A percentile compares a stretch with the other conserved stretches of the same genome.
Evolutionary conservation across 2,329 filamentous ascomycete genomes (phyloP).

Genomic region (Simplicillium sp.): DNA sequence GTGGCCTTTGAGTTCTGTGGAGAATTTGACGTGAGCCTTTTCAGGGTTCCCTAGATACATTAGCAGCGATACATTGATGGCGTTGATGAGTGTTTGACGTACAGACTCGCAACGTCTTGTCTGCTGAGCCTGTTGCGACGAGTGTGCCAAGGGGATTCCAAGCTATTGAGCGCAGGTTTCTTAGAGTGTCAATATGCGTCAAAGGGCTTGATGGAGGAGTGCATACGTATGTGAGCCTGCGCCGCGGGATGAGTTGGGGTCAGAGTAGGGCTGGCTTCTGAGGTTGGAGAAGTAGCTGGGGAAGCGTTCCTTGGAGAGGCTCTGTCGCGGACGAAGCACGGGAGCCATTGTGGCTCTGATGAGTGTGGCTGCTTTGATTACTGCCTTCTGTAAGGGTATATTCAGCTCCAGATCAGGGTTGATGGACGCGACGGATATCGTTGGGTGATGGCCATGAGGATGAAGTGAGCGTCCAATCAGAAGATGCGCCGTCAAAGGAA

Average conservation of each 20-base stretch:
- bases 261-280: slow-evolving; percentile 63
- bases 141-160: slow-evolving; percentile 83
- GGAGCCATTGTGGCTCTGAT: slow-evolving; percentile 24
- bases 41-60: slow-evolving; percentile 58
- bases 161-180: slow-evolving; percentile 66
- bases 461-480: too few species aligned
- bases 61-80: slow-evolving; percentile 1
- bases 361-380: too few species aligned
- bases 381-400: too few species aligned
- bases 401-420: too few species aligned
- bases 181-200: slow-evolving; percentile 8
- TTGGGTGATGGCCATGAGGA: too few species aligned
- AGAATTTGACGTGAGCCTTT: slow-evolving; percentile 61
- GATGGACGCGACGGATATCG: too few species aligned
- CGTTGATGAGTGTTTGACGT: slow-evolving; percentile 18
- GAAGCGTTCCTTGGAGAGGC: slow-evolving; percentile 62
- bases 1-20: slow-evolving; percentile 66
- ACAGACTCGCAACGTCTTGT: slow-evolving; percentile 67
- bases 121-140: slow-evolving; percentile 70
- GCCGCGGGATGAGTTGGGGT: slow-evolving; percentile 45
- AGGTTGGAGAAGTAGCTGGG: slow-evolving; percentile 54
- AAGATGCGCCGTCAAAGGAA: too few species aligned
- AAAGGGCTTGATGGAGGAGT: neutral
- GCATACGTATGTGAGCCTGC: slow-evolving; percentile 23
- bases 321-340: slow-evolving; percentile 36